Base-by-base conservation (phyloP, 768 basidiomycete species). In the Podaxis sp. region DNA sequence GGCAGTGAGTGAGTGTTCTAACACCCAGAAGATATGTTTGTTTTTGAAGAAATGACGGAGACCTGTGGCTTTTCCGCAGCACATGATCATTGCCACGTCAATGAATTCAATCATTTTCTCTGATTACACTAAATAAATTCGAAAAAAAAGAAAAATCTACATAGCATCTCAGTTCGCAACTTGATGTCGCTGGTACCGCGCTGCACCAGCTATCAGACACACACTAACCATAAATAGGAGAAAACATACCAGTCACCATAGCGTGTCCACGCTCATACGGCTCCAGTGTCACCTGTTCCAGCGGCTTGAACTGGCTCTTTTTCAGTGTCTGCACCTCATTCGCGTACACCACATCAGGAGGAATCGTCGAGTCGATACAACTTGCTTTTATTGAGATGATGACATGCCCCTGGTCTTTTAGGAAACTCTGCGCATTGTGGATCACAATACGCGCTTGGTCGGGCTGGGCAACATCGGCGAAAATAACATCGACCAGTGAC, bases 311-410 rank as follows among this genome's bases (percentile, higher is more conserved):
- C 67, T 86, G 88, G 69, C 79, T 81, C 50, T 82, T 79, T 72
- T 89, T 86, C 69, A 98, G 79, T 63, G 77, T 82, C 71, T 93
- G 85, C 44, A 98, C 90, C 75, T 98, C 93, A 38, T 81, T 76
- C 1, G 93, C 89, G 68, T 98, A 99, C 50, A 98, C 89, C 25
- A 86, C 87, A 64, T 93, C 92, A 9, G 97, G 87, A 2, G 93
- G 86, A 2, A 83, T 84, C n/a, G 95, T 98, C 46, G 94, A 98
- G 75, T 99, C 97, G 73, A 99, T 90, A 80, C 97, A 99, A 68
- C 91, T 94, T 32, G 97, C 97, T 80, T 99, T 99, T 84, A 99
- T 97, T 57, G 96, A 98, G 64, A 99, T 94, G 67, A 99, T 87
- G 67, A 85, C 80, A 68, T 97, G 93, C 1, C 97, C 97, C 32